Evolutionary conservation across 2,329 filamentous ascomycete genomes (phyloP), one percentile per base, ranked within the genome.

Genomic region (Stagonosporopsis rhizophila): DNA sequence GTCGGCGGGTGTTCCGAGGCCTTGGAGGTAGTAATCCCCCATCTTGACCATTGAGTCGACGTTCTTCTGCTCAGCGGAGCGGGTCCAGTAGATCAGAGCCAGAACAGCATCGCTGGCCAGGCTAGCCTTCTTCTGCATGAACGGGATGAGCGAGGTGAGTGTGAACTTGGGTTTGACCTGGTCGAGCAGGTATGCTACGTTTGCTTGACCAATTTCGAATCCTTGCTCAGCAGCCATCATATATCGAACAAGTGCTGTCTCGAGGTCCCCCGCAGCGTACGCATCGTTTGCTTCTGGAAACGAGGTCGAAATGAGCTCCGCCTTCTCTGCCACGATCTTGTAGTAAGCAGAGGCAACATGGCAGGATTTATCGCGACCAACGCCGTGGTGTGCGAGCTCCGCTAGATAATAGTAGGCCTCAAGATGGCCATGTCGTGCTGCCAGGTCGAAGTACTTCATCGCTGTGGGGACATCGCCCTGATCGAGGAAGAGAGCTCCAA

Each of bases 41-140:
- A 98, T 96, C 79, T 99, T 99, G 63, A 99, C 90, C 60, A 96
- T 83, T 0, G 93, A 91, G 77, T 99, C 95, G 41, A 96, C 89
- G 64, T 99, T 99, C 42, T 88, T 85, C 73, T 99, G 96, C 64
- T 92, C 90, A 2, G 95, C 92, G 9, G 94, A 97, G 32, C 95
- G 87, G 0, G 94, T 97, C 91, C 93, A 99, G 78, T 96, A 95
- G 32, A 96, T 88, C 45, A 99, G 82, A 1, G 92, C 92, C 3
- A 96, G 77, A 2, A 82, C 80, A 0, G 86, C 80, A 70, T 89
- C 86, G 45, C 80, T 79, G 20, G 88, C 77, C 25, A 85, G 68
- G 9, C 80, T 75, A 20, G 76, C 72, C 55, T 79, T 77, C 48
- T 73, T 71, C 56, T 69, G 73, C 58, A 65, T 65, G 67, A 78